phyloP scores from a whole-genome alignment of 345 rosid genomes.

The Erodium maritimum region DNA sequence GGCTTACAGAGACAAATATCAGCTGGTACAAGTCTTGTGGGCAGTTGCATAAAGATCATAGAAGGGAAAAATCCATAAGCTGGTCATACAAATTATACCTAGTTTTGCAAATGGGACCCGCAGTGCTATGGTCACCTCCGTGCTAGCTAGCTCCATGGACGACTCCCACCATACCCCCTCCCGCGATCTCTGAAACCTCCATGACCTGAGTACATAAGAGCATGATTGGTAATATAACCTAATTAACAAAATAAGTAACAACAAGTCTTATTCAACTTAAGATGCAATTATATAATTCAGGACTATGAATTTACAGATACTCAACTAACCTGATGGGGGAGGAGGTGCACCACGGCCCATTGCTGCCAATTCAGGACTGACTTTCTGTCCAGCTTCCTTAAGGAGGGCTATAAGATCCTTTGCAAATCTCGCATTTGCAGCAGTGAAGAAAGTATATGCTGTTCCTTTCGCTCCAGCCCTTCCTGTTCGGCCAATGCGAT shows the following conservation, averaged over 20 bases:
- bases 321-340: constrained; percentile 65
- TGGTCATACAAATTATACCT: not conserved
- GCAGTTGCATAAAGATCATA: not conserved
- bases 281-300: too few relatives aligned
- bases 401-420: constrained; percentile 82
- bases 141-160: constrained; percentile 19
- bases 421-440: constrained; percentile 89
- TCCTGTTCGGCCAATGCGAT: constrained; percentile 95
- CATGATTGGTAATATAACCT: not conserved
- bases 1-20: too few relatives aligned
- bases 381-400: constrained; percentile 96
- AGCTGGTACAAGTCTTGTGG: not conserved
- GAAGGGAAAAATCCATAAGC: not conserved
- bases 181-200: constrained; percentile 44
- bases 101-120: not conserved
- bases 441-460: constrained; percentile 94
- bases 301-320: not conserved
- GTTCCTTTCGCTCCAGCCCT: constrained; percentile 99
- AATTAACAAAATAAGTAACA: not conserved
- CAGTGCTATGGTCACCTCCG: not conserved
- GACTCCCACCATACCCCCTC: constrained; percentile 33
- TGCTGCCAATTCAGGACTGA: constrained; percentile 72
- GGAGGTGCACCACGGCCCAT: constrained; percentile 97
- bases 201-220: constrained; percentile 11
- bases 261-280: too few relatives aligned